phyloP scores from a whole-genome alignment of 2,329 filamentous ascomycete genomes.

The Neofusicoccum sp. region DNA sequence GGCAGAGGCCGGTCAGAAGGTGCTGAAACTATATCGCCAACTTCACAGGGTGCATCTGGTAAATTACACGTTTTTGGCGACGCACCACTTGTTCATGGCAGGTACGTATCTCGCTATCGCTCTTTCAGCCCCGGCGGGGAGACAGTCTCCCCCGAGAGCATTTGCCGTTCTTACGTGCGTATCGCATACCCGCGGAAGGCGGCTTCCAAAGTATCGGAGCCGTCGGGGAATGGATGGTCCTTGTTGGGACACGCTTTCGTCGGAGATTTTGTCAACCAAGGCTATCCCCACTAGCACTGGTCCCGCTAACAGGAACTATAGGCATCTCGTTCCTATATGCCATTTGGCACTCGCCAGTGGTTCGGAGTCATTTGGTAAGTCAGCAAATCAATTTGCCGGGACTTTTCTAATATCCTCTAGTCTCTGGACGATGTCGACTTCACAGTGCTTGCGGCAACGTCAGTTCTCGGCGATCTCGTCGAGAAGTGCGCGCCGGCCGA shows the following conservation, averaged over 20 bases:
- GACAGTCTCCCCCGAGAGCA: background rate
- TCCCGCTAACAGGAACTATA: slow-evolving; percentile 30
- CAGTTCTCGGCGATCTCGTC: slow-evolving; percentile 86
- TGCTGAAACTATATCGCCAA: slow-evolving; percentile 86
- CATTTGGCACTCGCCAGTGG: slow-evolving; percentile 92
- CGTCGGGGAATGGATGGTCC: background rate
- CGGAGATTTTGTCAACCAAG: background rate
- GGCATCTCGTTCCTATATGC: slow-evolving; percentile 92
- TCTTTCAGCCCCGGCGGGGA: background rate
- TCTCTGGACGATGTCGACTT: slow-evolving; percentile 97
- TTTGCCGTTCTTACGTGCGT: background rate
- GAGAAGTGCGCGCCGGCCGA: slow-evolving; percentile 95
- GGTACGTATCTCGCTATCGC: slow-evolving; percentile 53
- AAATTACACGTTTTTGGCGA: slow-evolving; percentile 94
- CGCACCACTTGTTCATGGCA: slow-evolving; percentile 96
- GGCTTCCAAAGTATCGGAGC: background rate
- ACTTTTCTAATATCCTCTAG: slow-evolving; percentile 33
- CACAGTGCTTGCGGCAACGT: slow-evolving; percentile 89
- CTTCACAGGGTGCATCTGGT: slow-evolving; percentile 85
- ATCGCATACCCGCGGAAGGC: background rate
- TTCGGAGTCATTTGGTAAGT: slow-evolving; percentile 81
- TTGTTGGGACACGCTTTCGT: background rate
- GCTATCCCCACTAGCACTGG: background rate
- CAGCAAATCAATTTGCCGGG: background rate
- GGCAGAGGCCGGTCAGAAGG: slow-evolving; percentile 91